Evolutionary conservation across 2,329 filamentous ascomycete species (phyloP), one percentile per base, ranked within the genome.

Genomic region (Penicillium nordicum): DNA sequence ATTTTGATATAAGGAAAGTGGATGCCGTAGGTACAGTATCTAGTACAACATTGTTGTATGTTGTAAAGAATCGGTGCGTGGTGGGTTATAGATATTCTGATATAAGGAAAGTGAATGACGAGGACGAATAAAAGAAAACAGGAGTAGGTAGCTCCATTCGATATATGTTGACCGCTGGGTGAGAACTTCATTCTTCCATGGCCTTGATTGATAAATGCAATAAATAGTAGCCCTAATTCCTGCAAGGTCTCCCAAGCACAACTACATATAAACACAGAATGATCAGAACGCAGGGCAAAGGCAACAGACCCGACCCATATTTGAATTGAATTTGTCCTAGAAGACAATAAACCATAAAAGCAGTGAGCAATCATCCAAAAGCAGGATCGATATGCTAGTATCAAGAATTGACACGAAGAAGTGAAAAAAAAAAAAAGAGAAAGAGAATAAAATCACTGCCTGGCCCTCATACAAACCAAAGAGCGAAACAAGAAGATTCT

Each of bases 401-500:
- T 51, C 30, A 36, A 50, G 23, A 50, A 30, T 48, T 53, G 34
- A 48, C 18, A 47, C 16, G 14, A 43, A 50, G 37, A 50, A 50
- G 48, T 12, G 48, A 18, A 47, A 52, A 30, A 50, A 51, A 47
- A 52, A 30, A 48, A 51, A 12, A 42, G 8, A 44, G 29, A 51
- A 11, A 42, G 12, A 44, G 41, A 49, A 50, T 37, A 23, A 52
- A 10, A 50, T 27, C 34, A 9, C 11, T 25, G 7, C 25, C 27
- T 53, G 34, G 29, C 16, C 38, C 21, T 16, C n/a, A 23, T 29
- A 14, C 8, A 50, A 16, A 6, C 21, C 21, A 12, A 52, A 50
- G 34, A 45, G 30, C 38, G 21, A 55, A 53, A 57, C 40, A 50
- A 53, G 41, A 54, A 54, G 41, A 53, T 52, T 41, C 42, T 25